Conservation (phyloP, 805 yeast genomes). For the Phaffomyces thermotolerans region DNA sequence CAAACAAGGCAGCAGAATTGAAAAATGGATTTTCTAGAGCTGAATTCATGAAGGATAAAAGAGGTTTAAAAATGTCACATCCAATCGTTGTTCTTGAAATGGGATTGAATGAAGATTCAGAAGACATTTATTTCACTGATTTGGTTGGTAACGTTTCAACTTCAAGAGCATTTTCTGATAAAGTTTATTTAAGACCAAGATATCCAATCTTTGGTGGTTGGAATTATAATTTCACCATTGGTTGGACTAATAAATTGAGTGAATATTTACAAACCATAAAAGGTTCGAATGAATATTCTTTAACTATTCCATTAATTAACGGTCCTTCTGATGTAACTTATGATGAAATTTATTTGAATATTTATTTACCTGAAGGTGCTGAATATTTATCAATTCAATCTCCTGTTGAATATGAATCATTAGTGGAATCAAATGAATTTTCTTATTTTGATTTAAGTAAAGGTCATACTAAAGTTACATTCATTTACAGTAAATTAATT, state of each 20-base stretch:
- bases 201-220: constrained; percentile 96
- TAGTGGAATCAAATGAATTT: constrained; percentile 27
- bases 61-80: constrained; percentile 42
- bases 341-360: constrained; percentile 47
- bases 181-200: constrained; percentile 67
- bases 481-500: constrained; percentile 53
- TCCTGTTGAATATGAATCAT: constrained; percentile 38
- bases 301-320: constrained; percentile 64
- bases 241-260: constrained; percentile 69
- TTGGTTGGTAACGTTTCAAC: constrained; percentile 92
- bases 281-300: constrained; percentile 37
- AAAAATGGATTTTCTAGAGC: constrained; percentile 70
- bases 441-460: constrained; percentile 66
- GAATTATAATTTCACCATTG: constrained; percentile 91
- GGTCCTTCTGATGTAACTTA: constrained; percentile 69
- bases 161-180: constrained; percentile 34
- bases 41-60: constrained; percentile 59
- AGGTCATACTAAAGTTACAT: constrained; percentile 72
- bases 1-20: constrained; percentile 69
- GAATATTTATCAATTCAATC: constrained; percentile 46
- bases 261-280: constrained; percentile 40
- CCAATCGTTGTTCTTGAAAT: constrained; percentile 57
- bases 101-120: constrained; percentile 41
- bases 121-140: constrained; percentile 78
- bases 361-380: constrained; percentile 88